Evolutionary conservation across 345 rosid species (phyloP).

Genomic region (Syzygium jambos): DNA sequence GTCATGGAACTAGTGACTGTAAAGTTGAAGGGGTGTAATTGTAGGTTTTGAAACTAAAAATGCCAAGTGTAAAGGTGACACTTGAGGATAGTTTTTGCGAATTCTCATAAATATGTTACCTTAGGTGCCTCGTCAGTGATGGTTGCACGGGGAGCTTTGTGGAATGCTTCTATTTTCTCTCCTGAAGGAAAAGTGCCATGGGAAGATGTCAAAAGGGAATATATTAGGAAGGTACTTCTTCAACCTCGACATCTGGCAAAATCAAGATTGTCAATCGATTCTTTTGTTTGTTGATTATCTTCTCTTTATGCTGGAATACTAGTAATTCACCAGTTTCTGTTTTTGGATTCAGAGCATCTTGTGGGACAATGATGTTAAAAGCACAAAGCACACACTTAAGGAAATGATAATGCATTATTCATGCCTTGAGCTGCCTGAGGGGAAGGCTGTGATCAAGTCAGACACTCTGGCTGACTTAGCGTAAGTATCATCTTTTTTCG

Average conservation of each 20-base stretch:
- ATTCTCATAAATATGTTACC: not conserved
- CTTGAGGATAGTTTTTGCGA: not conserved
- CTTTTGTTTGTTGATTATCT: not conserved
- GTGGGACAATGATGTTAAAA: slow-evolving; percentile 84
- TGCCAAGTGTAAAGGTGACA: not conserved
- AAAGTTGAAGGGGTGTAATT: not conserved
- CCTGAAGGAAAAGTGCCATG: slow-evolving; percentile 53
- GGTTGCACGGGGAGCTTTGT: slow-evolving; percentile 94
- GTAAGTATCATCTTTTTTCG: slow-evolving; percentile 31
- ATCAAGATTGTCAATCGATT: not conserved
- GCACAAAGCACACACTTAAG: slow-evolving; percentile 76
- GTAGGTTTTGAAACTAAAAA: not conserved
- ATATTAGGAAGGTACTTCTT: slow-evolving; percentile 59
- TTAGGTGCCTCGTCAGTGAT: slow-evolving; percentile 84
- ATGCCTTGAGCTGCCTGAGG: slow-evolving; percentile 71
- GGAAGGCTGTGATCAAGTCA: slow-evolving; percentile 70
- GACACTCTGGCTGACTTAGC: slow-evolving; percentile 66
- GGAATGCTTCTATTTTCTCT: slow-evolving; percentile 93
- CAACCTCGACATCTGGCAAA: not conserved
- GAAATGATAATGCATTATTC: slow-evolving; percentile 82
- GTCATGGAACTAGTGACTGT: not conserved
- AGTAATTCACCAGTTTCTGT: slow-evolving; percentile 4
- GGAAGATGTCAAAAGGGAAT: slow-evolving; percentile 68
- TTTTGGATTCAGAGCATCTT: slow-evolving; percentile 60
- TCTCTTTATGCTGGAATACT: not conserved